Evolutionary conservation across 495 filamentous ascomycete species (phyloP), one percentile per base, ranked within the genome.

Genomic region (Glonium stellatum): DNA sequence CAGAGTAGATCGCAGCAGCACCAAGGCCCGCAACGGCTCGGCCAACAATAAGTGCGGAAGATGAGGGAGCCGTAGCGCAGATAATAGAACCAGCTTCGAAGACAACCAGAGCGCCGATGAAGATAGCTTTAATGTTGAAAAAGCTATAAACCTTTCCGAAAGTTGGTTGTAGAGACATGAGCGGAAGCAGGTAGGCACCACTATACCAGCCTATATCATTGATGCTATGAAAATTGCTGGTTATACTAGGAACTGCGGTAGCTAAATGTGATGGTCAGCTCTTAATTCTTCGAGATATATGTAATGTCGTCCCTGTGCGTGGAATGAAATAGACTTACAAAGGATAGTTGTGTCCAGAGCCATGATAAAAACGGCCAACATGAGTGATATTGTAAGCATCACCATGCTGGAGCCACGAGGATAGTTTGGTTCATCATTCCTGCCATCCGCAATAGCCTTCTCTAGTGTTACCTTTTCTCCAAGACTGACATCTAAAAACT

Each of bases 1-100:
- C 63, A 18, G n/a, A 34, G 22, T 15, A 54, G 5, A 64, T 4
- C 1, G 60, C 63, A 23, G 55, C 60, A 22, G 4, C 21, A 0
- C 60, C 60, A 1, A 58, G 1, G 1, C 60, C 60, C 3, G 54
- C 48, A 41, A 59, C 53, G 11, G 47, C 47, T 1, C 47, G 13
- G 47, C 47, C 47, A 12, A 27, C 47, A 3, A 50, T 50, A 23
- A 50, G 47, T 4, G 21, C 47, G 4, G 18, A 3, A 1, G 19
- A 22, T 4, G 18, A 6, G 4, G 47, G 47, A 21, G 47, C 47
- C 4, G 12, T 18, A 1, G 5, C 47, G 22, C 15, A 50, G 47
- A 50, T 50, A 1, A 23, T 1, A 13, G 47, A 50, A 1, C 47
- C 47, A 2, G 22, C 1, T 21, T 50, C 47, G 15, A 50, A 50